These are phyloP conservation scores for Carex cristatella DNA, from an alignment of 176 grass and related monocot genomes.

Conservation along the genomic window DNA sequence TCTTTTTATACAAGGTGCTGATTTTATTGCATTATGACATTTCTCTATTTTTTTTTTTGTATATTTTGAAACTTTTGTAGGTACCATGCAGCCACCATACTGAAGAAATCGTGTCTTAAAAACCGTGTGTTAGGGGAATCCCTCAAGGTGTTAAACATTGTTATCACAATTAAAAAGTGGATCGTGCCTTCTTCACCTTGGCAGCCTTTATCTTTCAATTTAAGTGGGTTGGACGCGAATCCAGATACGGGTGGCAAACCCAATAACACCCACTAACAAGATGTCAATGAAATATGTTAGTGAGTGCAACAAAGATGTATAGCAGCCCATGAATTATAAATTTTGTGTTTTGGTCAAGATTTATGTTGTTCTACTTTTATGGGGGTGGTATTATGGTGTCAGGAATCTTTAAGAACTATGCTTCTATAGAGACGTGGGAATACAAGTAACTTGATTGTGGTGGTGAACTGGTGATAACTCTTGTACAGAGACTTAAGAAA, in stretches of 20 bases:
- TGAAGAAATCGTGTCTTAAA: conserved; percentile 68
- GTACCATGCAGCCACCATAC: conserved; percentile 75
- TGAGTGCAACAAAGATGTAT: neutral
- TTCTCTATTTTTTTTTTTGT: neutral
- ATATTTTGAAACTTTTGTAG: conserved; percentile 28
- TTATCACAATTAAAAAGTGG: conserved; percentile 74
- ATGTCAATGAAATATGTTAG: neutral
- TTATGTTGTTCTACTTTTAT: conserved; percentile 1
- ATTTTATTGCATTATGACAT: conserved; percentile 17
- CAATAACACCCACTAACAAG: conserved; percentile 24
- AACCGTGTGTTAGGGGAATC: conserved; percentile 63
- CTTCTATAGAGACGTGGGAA: neutral
- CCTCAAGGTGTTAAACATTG: conserved; percentile 68
- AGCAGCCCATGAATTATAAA: neutral
- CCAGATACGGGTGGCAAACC: conserved; percentile 21
- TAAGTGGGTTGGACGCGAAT: conserved; percentile 36
- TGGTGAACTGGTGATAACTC: neutral
- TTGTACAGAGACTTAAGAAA: neutral
- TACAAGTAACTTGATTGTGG: neutral
- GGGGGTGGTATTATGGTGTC: neutral
- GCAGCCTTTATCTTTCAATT: conserved; percentile 73
- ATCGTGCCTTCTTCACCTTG: conserved; percentile 59
- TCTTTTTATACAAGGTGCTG: neutral
- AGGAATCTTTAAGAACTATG: conserved; percentile 2
- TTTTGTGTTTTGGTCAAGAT: neutral